Conservation (phyloP, 2,329 filamentous ascomycete genomes). For the Colletotrichum magnum region DNA sequence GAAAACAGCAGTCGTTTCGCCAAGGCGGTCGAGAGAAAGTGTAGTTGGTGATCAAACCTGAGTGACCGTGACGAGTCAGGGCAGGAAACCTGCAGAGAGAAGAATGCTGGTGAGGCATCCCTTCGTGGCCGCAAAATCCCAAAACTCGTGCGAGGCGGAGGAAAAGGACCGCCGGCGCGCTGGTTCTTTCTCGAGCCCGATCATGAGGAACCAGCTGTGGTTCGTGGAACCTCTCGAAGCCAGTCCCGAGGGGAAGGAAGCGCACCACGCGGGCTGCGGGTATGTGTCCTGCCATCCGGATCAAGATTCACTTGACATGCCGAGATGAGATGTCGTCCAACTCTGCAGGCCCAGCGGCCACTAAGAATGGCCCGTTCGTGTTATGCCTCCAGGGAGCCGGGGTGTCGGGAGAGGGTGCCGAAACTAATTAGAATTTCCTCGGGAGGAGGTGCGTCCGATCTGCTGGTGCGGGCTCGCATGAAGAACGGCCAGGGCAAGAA, state of each 20-base stretch:
- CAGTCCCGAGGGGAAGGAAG: background rate
- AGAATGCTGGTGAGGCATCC: background rate
- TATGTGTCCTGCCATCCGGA: slow-evolving; percentile 19
- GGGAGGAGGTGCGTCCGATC: slow-evolving; percentile 36
- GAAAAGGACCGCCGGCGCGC: background rate
- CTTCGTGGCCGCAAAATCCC: background rate
- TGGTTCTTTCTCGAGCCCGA: background rate
- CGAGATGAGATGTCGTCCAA: slow-evolving; percentile 33
- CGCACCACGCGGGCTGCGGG: too few relatives aligned
- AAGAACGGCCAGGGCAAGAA: slow-evolving; percentile 22
- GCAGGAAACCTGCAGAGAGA: background rate
- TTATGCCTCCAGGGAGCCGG: slow-evolving; percentile 16
- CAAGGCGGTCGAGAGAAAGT: slow-evolving; percentile 10
- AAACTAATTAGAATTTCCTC: slow-evolving; percentile 23
- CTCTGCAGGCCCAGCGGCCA: background rate
- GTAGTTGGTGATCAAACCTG: slow-evolving; percentile 16
- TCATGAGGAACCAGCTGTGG: background rate
- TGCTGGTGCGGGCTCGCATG: slow-evolving; percentile 21
- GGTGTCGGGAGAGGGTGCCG: slow-evolving; percentile 15
- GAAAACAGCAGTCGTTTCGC: slow-evolving; percentile 19
- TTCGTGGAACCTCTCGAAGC: background rate
- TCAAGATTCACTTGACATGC: slow-evolving; percentile 34
- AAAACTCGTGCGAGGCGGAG: background rate
- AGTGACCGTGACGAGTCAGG: slow-evolving; percentile 3
- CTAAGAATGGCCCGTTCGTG: slow-evolving; percentile 2